Evolutionary conservation across 1,284 basidiomycete genomes (phyloP).

Genomic region (Wolfiporia cocos): DNA sequence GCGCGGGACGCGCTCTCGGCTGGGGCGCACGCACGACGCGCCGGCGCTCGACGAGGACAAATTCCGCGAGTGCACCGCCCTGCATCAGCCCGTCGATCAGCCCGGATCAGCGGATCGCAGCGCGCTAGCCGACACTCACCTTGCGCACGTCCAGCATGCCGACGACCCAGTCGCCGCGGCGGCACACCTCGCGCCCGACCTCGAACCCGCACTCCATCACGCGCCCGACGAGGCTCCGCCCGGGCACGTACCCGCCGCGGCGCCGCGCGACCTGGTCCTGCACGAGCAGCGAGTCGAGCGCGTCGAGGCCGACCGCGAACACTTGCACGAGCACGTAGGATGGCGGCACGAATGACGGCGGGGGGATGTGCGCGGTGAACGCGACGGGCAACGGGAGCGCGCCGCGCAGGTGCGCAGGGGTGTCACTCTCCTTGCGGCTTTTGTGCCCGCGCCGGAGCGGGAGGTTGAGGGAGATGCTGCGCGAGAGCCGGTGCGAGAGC

Average conservation of each 20-base stretch:
- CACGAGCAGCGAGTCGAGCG: slow-evolving; percentile 61
- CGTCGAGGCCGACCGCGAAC: slow-evolving; percentile 78
- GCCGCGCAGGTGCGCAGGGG: slow-evolving; percentile 37
- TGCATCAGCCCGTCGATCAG: slow-evolving; percentile 27
- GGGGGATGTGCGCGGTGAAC: slow-evolving; percentile 56
- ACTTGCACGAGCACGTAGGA: slow-evolving; percentile 77
- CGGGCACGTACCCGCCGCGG: slow-evolving; percentile 63
- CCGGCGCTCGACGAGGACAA: slow-evolving; percentile 74
- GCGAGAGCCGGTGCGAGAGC: slow-evolving; percentile 14
- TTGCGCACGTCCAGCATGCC: slow-evolving; percentile 73
- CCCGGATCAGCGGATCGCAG: too few relatives aligned
- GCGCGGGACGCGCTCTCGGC: slow-evolving; percentile 29
- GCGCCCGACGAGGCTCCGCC: slow-evolving; percentile 77
- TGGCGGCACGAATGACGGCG: slow-evolving; percentile 65
- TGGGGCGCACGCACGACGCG: slow-evolving; percentile 69
- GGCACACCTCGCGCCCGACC: slow-evolving; percentile 56
- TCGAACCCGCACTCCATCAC: slow-evolving; percentile 78
- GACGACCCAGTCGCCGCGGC: slow-evolving; percentile 78
- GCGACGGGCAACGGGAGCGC: slow-evolving; percentile 42
- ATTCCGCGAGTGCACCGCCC: slow-evolving; percentile 82
- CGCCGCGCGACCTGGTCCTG: slow-evolving; percentile 30
- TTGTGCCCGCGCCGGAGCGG: too few relatives aligned
- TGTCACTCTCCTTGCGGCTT: slow-evolving; percentile 22
- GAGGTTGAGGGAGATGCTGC: slow-evolving; percentile 14
- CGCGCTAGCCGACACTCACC: slow-evolving; percentile 38